These are phyloP conservation scores for Mycena sanguinolenta DNA, from an alignment of 768 basidiomycete genomes.

Conservation along the genomic window DNA sequence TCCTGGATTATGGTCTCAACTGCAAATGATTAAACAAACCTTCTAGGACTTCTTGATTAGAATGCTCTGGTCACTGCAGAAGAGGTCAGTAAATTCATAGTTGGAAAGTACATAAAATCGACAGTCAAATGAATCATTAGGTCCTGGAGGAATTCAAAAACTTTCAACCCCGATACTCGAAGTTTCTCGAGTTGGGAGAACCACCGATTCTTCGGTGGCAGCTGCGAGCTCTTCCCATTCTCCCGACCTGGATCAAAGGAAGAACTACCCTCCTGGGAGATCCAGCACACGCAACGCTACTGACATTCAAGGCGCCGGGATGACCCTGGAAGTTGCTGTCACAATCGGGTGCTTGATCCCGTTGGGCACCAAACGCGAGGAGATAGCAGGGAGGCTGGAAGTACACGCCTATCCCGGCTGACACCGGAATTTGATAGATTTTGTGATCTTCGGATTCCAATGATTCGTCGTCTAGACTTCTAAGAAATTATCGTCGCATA, in stretches of 20 bases:
- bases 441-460: too few relatives aligned
- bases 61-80: slow-evolving; percentile 12
- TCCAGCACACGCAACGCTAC: slow-evolving; percentile 43
- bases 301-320: slow-evolving; percentile 43
- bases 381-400: slow-evolving; percentile 23
- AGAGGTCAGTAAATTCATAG: slow-evolving; percentile 6
- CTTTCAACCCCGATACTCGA: slow-evolving; percentile 26
- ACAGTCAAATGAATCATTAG: neutral
- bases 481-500: too few relatives aligned
- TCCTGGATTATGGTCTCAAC: too few relatives aligned
- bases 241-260: too few relatives aligned
- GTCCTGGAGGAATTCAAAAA: slow-evolving; percentile 24
- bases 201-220: too few relatives aligned
- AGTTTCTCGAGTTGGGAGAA: too few relatives aligned
- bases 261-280: slow-evolving; percentile 21
- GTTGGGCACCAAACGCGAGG: slow-evolving; percentile 13
- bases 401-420: too few relatives aligned
- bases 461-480: too few relatives aligned
- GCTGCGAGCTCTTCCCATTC: too few relatives aligned
- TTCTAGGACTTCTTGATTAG: too few relatives aligned
- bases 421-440: too few relatives aligned
- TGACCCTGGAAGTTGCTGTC: slow-evolving; percentile 42
- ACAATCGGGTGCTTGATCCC: slow-evolving; percentile 25
- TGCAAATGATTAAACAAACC: too few relatives aligned
- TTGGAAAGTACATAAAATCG: neutral